phyloP scores from a whole-genome alignment of 2,329 filamentous ascomycete genomes.

The Colletotrichum eremochloae region DNA sequence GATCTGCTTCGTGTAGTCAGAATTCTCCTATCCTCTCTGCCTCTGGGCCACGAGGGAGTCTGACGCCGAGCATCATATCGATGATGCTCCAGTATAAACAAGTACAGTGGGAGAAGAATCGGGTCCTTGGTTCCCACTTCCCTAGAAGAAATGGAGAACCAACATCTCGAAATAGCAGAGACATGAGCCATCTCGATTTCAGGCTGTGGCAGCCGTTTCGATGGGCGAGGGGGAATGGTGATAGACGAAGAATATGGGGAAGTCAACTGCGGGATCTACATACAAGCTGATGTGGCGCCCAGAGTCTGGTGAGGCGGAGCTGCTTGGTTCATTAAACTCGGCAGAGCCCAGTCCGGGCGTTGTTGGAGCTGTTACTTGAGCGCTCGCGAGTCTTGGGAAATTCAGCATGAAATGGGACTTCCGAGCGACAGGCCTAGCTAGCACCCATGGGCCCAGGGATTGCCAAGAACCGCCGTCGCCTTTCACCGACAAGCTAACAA shows the following conservation, averaged over 20 bases:
- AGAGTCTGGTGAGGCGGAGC: constrained; percentile 12
- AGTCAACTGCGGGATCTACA: constrained; percentile 20
- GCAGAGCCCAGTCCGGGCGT: constrained; percentile 3
- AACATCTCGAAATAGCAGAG: constrained; percentile 14
- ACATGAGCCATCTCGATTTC: constrained; percentile 6
- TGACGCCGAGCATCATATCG: constrained; percentile 9
- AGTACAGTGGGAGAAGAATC: background rate
- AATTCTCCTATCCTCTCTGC: background rate
- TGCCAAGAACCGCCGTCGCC: constrained; percentile 9
- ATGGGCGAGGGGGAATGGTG: constrained; percentile 24
- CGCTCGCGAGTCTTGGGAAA: constrained; percentile 6
- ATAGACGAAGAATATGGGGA: constrained; percentile 18
- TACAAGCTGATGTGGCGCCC: constrained; percentile 21
- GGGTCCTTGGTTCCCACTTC: constrained; percentile 22
- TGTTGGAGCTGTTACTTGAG: constrained; percentile 12
- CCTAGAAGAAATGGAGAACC: constrained; percentile 8
- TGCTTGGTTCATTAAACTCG: constrained; percentile 26
- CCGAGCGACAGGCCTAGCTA: background rate
- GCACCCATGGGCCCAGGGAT: background rate
- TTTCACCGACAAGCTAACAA: background rate
- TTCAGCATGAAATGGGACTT: constrained; percentile 2
- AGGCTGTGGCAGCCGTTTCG: constrained; percentile 10
- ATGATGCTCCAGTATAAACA: background rate
- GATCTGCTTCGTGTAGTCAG: constrained; percentile 31
- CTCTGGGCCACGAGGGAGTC: background rate